phyloP scores from a whole-genome alignment of 139 green algal genomes.

The Chlamydomonas eustigma region DNA sequence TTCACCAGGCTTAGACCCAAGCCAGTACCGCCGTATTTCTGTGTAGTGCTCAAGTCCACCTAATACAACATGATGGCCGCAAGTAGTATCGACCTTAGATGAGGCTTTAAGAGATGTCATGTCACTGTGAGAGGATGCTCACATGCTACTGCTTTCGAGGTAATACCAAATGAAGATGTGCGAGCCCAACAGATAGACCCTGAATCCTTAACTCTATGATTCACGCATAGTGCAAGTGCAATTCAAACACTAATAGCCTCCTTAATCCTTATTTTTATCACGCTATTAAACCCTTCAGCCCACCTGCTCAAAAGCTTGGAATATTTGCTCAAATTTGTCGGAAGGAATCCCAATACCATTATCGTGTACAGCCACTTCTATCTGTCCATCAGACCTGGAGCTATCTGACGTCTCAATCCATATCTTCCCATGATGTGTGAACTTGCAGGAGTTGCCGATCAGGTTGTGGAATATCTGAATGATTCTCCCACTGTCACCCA shows the following conservation, averaged over 20 bases:
- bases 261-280: not conserved
- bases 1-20: conserved; percentile 61
- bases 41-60: conserved; percentile 58
- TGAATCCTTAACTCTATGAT: no score
- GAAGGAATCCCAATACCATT: conserved; percentile 38
- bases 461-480: conserved; percentile 50
- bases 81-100: not conserved
- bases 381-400: not conserved
- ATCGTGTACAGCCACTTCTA: conserved; percentile 40
- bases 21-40: conserved; percentile 70
- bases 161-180: not conserved
- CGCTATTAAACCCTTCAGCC: not conserved
- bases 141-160: not conserved
- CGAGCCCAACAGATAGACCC: no score
- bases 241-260: not conserved
- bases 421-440: conserved; percentile 34
- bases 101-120: not conserved
- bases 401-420: not conserved
- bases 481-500: conserved; percentile 49
- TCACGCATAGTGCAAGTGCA: not conserved
- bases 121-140: not conserved
- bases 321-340: conserved; percentile 39
- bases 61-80: conserved; percentile 18
- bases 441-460: conserved; percentile 55
- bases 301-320: conserved; percentile 43